Base-by-base conservation (phyloP, 495 filamentous ascomycete species). In the Aspergillus coremiiformis region DNA sequence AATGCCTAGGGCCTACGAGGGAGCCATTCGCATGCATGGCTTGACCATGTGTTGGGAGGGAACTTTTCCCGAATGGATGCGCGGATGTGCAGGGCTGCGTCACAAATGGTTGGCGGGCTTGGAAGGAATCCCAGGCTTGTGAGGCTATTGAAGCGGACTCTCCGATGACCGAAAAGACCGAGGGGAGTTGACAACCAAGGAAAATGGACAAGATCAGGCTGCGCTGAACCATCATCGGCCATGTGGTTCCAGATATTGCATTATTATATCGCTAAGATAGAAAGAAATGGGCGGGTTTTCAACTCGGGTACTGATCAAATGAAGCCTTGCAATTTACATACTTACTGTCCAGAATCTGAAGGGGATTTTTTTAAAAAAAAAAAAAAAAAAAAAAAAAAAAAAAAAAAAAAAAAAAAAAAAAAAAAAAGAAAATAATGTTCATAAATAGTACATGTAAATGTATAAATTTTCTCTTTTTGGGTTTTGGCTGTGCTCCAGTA, bases 21-120 rank as follows among this genome's bases (percentile, higher is more conserved):
- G 46, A 42, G 32, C 32, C 32, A 35, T 35, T 35, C 30, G 51
- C 24, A 57, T 53, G 51, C 51, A 54, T 57, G 54, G 58, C 57
- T 53, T 37, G 44, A 60, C 57, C 57, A 60, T 60, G 57, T 60
- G 57, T 60, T 59, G 57, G 52, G 52, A 59, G 50, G 57, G 57
- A 60, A 56, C 57, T 51, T 53, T 60, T 56, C 57, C 57, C 57
- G 53, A 60, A 60, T 60, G 48, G 53, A 56, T 47, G 37, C 39
- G 29, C 52, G 26, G 32, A 53, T 51, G 39, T 61, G 54, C 58
- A 61, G 58, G 55, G 55, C 59, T 58, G 59, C 59, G 53, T 62
- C 55, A 55, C 48, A 52, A 49, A 54, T 53, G 47, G 41, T 33
- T 23, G 30, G 26, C 45, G 51, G 46, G 41, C 42, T 54, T n/a